These are phyloP conservation scores for Pichia rugopelliculosa DNA, from an alignment of 805 yeast species.

Conservation along the genomic window DNA sequence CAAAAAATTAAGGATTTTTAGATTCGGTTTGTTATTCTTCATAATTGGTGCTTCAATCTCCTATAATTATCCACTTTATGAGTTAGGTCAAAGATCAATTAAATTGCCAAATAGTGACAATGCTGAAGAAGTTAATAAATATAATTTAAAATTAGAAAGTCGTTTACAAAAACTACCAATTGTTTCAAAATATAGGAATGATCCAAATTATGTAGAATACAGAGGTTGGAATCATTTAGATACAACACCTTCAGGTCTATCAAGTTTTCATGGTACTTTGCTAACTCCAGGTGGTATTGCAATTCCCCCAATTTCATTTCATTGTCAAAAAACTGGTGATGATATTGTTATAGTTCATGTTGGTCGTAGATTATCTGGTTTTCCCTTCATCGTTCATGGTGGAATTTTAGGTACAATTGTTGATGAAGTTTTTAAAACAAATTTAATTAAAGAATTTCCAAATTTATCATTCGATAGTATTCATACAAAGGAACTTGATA, in stretches of 20 bases:
- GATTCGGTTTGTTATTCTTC: constrained; percentile 13
- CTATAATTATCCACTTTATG: constrained; percentile 24
- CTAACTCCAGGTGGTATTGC: constrained; percentile 74
- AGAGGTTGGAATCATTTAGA: constrained; percentile 42
- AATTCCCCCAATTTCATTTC: constrained; percentile 63
- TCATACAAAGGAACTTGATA: constrained; percentile 40
- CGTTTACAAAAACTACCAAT: constrained; percentile 43
- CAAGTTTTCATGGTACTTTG: constrained; percentile 38
- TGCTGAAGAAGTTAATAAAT: constrained; percentile 17
- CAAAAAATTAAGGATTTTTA: constrained; percentile 2
- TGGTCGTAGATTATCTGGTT: constrained; percentile 76
- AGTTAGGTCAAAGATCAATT: constrained; percentile 18
- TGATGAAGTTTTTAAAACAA: constrained; percentile 60
- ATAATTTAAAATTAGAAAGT: constrained; percentile 33
- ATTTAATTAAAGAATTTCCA: constrained; percentile 17
- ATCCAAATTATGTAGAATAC: constrained; percentile 31
- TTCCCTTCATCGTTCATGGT: constrained; percentile 83
- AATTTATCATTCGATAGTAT: constrained; percentile 20
- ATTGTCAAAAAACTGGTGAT: constrained; percentile 47
- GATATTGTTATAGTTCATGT: constrained; percentile 64
- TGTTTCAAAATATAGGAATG: constrained; percentile 38
- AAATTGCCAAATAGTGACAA: constrained; percentile 17
- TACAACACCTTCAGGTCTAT: constrained; percentile 17
- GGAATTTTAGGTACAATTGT: constrained; percentile 77
- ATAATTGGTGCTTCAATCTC: constrained; percentile 22